These are phyloP conservation scores for Podospora bellae-mahoneyi DNA, from an alignment of 495 filamentous ascomycete species.

Conservation along the genomic window DNA sequence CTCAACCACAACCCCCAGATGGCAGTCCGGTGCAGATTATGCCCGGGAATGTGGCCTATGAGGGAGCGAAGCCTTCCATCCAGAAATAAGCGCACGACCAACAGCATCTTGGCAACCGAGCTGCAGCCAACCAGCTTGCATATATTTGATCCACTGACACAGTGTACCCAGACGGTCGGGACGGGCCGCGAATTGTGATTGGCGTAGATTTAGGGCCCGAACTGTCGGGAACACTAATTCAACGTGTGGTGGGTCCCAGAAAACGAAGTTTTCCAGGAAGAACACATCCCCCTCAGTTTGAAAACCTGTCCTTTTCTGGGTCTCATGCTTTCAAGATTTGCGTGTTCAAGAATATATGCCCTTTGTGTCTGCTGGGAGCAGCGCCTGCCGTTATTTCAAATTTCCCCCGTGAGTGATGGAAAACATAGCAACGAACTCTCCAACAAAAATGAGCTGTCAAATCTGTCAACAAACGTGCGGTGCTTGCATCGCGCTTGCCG, in stretches of 20 bases:
- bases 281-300: neutral
- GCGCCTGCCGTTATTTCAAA: too few species aligned
- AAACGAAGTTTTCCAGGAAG: neutral
- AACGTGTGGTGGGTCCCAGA: neutral
- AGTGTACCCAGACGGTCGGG: conserved; percentile 2
- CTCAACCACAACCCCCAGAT: neutral
- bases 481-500: neutral
- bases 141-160: neutral
- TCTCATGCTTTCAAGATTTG: neutral
- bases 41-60: conserved; percentile 2
- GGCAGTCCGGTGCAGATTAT: neutral
- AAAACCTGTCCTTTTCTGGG: neutral
- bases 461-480: neutral
- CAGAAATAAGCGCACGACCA: conserved; percentile 6
- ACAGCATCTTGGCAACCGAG: conserved; percentile 1
- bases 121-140: neutral
- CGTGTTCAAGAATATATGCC: too few species aligned
- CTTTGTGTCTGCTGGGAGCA: neutral
- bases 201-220: conserved; percentile 3
- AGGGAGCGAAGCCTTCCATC: neutral
- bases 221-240: conserved; percentile 1
- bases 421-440: neutral
- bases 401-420: neutral
- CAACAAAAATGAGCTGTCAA: neutral
- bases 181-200: neutral